Evolutionary conservation across 352 stramenopile genomes (phyloP), one percentile per base, ranked within the genome.

Genomic region (Globisporangium alternatum): DNA sequence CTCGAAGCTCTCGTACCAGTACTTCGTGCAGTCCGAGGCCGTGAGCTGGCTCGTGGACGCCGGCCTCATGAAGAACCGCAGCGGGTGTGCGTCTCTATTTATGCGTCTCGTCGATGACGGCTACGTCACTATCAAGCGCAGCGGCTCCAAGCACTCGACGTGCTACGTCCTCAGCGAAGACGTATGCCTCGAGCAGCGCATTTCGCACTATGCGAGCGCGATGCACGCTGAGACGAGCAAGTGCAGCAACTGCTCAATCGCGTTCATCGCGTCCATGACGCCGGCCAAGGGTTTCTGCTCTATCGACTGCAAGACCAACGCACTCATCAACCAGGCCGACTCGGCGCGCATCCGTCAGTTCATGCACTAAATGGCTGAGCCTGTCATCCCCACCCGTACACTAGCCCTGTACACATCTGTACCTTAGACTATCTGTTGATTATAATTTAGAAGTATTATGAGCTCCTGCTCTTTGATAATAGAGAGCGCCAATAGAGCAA

Each of bases 241-340:
- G 73, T 94, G 86, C 77, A 75, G 65, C 70, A 94, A 94, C 72
- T 94, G 86, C 78, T 63, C 79, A 54, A 78, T 85, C 68, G 84
- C 77, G 58, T 94, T 81, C 70, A 71, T 92, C 57, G 81, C 87
- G 67, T 74, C 73, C 39, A 61, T 89, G 48, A 76, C 83, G n/a
- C 72, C 80, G 2, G 74, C 67, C 19, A 80, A 79, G n/a, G 83
- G 81, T 55, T 94, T 94, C 62, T 94, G 83, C 74, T 92, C 80
- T 4, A 91, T 94, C 62, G 86, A 94, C 76, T 94, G 86, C 76
- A 94, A 94, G 74, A 94, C 83, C 31, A 93, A 91, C 68, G 71
- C 86, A 49, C 67, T 88, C 60, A 83, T 92, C 72, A 90, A 64
- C 69, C 75, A 86, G 56, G 81, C 78, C 5, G 83, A 92, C 72